These are phyloP conservation scores for Sesbania bispinosa DNA, from an alignment of 306 rosid species.

Conservation along the genomic window DNA sequence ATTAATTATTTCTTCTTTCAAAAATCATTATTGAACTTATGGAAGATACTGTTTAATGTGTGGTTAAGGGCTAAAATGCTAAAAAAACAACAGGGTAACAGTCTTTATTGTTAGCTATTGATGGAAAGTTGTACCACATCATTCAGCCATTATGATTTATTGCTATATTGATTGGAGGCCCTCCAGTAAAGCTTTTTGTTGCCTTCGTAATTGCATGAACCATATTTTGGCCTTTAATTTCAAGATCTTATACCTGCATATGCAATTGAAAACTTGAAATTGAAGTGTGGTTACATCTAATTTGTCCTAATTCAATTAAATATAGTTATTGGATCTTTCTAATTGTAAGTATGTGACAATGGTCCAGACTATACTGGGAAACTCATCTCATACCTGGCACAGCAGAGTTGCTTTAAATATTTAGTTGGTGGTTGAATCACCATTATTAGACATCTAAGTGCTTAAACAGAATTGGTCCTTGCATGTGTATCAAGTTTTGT, in stretches of 20 bases:
- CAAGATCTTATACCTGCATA: background rate
- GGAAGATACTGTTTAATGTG: conserved; percentile 2
- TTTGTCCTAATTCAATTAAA: conserved; percentile 19
- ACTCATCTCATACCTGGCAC: background rate
- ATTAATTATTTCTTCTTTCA: too few relatives aligned
- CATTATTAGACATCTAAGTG: conserved; percentile 11
- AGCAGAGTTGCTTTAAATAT: conserved; percentile 15
- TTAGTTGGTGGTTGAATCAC: conserved; percentile 24
- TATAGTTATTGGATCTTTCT: conserved; percentile 25
- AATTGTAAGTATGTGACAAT: background rate
- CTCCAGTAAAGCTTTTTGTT: background rate
- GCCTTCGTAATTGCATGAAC: background rate
- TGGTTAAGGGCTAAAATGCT: background rate
- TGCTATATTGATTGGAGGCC: background rate
- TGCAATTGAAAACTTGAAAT: conserved; percentile 22
- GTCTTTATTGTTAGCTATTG: conserved; percentile 4
- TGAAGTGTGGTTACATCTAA: background rate
- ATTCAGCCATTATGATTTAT: background rate
- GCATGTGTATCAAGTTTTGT: too few relatives aligned
- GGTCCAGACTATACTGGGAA: conserved; percentile 6
- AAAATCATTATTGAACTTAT: background rate
- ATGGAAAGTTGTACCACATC: background rate
- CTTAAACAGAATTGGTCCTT: conserved; percentile 1
- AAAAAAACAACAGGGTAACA: background rate
- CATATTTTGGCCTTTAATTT: background rate